Evolutionary conservation across 108 stramenopile species (phyloP).

Genomic region (Conticribra weissflogii): DNA sequence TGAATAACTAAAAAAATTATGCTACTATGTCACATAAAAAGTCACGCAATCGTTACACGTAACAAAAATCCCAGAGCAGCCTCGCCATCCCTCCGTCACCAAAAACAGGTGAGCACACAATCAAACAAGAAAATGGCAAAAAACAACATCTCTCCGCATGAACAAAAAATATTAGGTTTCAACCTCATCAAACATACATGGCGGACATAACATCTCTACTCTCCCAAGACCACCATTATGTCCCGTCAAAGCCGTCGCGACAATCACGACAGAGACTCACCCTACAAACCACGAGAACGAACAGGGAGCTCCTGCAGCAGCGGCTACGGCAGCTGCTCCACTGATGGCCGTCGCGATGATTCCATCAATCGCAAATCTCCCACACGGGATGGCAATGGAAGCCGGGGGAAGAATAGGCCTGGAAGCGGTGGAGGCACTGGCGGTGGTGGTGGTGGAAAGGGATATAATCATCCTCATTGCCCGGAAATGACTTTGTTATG

Average conservation of each 20-base stretch:
- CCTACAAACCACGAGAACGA: conserved; percentile 2
- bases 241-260: conserved; percentile 1
- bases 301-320: conserved; percentile 23
- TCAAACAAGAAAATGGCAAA: too few relatives aligned
- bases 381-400: not conserved
- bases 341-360: not conserved
- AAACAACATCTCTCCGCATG: too few relatives aligned
- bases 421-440: too few relatives aligned
- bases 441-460: conserved; percentile 4
- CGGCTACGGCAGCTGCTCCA: conserved; percentile 19
- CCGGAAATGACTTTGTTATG: conserved; percentile 47
- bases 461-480: conserved; percentile 1
- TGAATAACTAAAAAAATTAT: too few relatives aligned
- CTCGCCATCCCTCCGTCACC: too few relatives aligned
- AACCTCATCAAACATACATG: too few relatives aligned
- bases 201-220: too few relatives aligned
- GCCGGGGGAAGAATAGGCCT: conserved; percentile 9
- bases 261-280: not conserved
- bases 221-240: conserved; percentile 7
- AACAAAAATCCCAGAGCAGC: too few relatives aligned
- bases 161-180: too few relatives aligned
- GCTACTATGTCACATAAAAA: too few relatives aligned
- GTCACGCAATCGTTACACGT: too few relatives aligned
- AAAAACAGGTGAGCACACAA: too few relatives aligned
- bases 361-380: conserved; percentile 3